Evolutionary conservation across 2,329 filamentous ascomycete genomes (phyloP).

Genomic region (Pyrenochaeta sp.): DNA sequence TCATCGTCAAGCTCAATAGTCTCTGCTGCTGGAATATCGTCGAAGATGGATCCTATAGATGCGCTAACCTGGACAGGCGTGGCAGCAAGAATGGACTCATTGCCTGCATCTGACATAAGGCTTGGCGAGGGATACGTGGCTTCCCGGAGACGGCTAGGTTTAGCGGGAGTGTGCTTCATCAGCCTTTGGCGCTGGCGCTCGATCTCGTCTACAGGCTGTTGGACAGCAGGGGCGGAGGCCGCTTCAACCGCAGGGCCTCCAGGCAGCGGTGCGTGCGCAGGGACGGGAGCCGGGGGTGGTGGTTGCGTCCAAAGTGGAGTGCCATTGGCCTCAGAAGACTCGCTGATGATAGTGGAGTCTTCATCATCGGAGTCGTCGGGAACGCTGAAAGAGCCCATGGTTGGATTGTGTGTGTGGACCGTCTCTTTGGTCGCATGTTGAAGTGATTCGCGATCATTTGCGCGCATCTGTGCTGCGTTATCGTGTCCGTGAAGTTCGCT

Average conservation of each 20-base stretch:
- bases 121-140: conserved; percentile 45
- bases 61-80: conserved; percentile 21
- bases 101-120: conserved; percentile 36
- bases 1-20: conserved; percentile 28
- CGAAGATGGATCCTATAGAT: conserved; percentile 18
- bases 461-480: conserved; percentile 14
- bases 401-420: conserved; percentile 13
- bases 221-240: conserved; percentile 6
- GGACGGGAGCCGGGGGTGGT: conserved; percentile 46
- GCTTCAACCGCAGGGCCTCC: conserved; percentile 12
- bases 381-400: conserved; percentile 30
- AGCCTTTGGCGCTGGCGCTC: conserved; percentile 38
- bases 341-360: conserved; percentile 18
- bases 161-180: conserved; percentile 46
- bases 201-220: conserved; percentile 32
- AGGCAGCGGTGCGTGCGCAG: conserved; percentile 44
- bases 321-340: conserved; percentile 23
- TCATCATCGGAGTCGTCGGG: conserved; percentile 35
- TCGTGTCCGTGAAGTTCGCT: conserved; percentile 30
- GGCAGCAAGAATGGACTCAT: conserved; percentile 25
- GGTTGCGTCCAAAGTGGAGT: conserved; percentile 42
- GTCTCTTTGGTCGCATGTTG: conserved; percentile 20
- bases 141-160: conserved; percentile 44
- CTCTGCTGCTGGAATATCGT: conserved; percentile 29
- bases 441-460: conserved; percentile 24